Evolutionary conservation across 2,329 filamentous ascomycete species (phyloP).

Genomic region (Cladosporium oxysporum): DNA sequence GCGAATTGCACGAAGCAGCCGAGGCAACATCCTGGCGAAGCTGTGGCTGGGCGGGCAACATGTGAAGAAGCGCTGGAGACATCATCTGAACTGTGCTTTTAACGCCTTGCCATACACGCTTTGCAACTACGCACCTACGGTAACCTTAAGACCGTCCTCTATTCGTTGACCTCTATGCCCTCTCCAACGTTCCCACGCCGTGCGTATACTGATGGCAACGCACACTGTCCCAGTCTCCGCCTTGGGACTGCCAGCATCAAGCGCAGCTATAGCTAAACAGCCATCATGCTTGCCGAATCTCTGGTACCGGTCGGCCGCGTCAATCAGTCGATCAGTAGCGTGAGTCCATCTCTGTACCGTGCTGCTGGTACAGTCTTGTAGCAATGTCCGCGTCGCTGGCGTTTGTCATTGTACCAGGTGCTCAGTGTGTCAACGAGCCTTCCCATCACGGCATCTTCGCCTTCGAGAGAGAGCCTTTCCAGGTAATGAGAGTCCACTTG

Average conservation of each 20-base stretch:
- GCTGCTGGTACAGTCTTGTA: neutral
- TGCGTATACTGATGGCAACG: neutral
- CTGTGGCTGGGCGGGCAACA: neutral
- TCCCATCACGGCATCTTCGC: neutral
- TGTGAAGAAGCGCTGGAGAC: conserved; percentile 3
- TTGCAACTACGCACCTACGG: neutral
- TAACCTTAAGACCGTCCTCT: neutral
- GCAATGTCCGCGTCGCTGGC: neutral
- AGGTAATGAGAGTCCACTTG: neutral
- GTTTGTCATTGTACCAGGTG: neutral
- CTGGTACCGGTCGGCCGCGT: neutral
- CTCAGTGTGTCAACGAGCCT: neutral
- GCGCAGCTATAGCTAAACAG: neutral
- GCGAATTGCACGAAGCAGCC: conserved; percentile 5
- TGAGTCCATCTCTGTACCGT: neutral
- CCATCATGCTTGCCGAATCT: neutral
- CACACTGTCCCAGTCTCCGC: neutral
- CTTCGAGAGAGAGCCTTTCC: neutral
- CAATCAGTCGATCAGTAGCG: neutral
- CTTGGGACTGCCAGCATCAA: neutral
- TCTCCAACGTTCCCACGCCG: neutral
- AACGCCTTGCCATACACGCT: neutral
- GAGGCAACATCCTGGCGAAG: conserved; percentile 2
- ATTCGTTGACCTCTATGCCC: neutral
- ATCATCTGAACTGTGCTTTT: neutral